Conservation (phyloP, 129 eudicot species). For the Flaveria ramosissima region DNA sequence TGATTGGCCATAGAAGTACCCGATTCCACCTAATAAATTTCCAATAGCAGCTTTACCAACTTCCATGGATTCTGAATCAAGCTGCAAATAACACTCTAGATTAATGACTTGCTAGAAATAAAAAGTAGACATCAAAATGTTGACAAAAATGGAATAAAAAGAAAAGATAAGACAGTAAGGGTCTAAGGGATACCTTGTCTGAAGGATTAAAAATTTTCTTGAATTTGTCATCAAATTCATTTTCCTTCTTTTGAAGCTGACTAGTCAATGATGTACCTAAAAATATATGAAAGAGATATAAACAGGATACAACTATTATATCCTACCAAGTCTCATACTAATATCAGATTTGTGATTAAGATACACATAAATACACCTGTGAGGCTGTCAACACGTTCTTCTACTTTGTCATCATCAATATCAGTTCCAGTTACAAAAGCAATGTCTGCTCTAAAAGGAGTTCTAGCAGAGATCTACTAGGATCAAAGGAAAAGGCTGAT, state of each 20-base stretch:
- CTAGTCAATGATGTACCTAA: constrained; percentile 65
- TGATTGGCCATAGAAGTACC: constrained; percentile 96
- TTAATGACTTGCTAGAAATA: background rate
- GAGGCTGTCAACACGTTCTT: constrained; percentile 69
- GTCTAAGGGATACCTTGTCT: constrained; percentile 51
- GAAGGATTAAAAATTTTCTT: constrained; percentile 52
- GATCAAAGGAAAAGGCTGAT: constrained; percentile 14
- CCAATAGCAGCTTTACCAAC: constrained; percentile 90
- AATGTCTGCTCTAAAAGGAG: constrained; percentile 74
- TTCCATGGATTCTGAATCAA: constrained; percentile 51
- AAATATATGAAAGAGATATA: constrained; percentile 27
- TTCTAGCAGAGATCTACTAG: constrained; percentile 68
- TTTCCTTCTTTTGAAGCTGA: constrained; percentile 58
- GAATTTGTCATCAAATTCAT: constrained; percentile 68
- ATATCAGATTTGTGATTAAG: constrained; percentile 11
- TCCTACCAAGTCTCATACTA: constrained; percentile 9
- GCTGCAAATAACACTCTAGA: constrained; percentile 47
- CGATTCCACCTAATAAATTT: constrained; percentile 91
- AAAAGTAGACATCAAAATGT: background rate
- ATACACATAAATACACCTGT: constrained; percentile 48
- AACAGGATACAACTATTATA: background rate
- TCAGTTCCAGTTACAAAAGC: constrained; percentile 80
- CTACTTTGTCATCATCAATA: constrained; percentile 41
- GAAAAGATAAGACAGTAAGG: background rate
- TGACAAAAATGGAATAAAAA: background rate